These are phyloP conservation scores for Corymbia maculata DNA, from an alignment of 345 rosid genomes.

Conservation along the genomic window DNA sequence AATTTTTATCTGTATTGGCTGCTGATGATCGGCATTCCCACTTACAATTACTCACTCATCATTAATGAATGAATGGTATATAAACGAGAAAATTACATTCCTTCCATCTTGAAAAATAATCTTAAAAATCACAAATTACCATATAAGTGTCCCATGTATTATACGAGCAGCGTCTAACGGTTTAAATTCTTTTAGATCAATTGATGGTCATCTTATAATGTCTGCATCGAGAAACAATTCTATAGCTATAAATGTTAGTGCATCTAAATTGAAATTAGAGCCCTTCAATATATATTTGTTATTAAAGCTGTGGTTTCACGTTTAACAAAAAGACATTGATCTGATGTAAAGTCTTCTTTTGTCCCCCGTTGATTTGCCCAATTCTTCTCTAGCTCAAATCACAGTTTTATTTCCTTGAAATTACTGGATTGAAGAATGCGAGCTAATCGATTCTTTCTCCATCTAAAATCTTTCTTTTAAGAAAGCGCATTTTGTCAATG, in stretches of 20 bases:
- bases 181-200: neutral
- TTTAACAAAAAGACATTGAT: neutral
- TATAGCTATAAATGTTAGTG: neutral
- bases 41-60: neutral
- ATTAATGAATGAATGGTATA: neutral
- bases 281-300: neutral
- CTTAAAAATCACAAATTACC: neutral
- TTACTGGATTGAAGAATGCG: neutral
- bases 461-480: neutral
- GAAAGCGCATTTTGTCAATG: neutral
- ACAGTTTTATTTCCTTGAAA: neutral
- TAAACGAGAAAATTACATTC: neutral
- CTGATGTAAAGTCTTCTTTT: neutral
- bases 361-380: neutral
- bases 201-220: neutral
- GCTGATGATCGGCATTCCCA: neutral
- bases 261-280: neutral
- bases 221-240: neutral
- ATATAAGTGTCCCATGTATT: neutral
- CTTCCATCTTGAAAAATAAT: neutral
- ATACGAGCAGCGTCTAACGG: neutral
- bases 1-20: neutral
- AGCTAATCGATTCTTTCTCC: neutral
- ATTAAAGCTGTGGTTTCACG: neutral
- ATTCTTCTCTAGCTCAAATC: neutral